Conservation (phyloP, 345 rosid species). For the Salix arbutifolia region DNA sequence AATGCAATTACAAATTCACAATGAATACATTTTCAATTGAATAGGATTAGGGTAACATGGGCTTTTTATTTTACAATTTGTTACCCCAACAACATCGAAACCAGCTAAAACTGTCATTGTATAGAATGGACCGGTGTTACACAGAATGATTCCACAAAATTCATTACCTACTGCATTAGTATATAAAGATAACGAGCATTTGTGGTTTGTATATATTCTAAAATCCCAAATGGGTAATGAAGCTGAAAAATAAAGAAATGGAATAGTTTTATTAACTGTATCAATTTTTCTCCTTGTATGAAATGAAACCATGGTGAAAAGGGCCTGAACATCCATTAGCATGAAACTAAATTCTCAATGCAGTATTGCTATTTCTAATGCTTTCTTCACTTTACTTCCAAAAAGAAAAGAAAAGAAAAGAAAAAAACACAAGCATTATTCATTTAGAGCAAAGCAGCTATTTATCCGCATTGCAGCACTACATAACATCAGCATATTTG, state of each 20-base stretch:
- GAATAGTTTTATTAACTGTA: neutral
- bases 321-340: neutral
- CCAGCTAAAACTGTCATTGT: neutral
- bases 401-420: too few relatives aligned
- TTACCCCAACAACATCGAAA: neutral
- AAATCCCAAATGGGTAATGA: neutral
- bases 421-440: too few relatives aligned
- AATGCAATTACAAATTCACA: too few relatives aligned
- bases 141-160: neutral
- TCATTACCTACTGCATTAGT: neutral
- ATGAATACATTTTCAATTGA: too few relatives aligned
- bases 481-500: too few relatives aligned
- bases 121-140: neutral
- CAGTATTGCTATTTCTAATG: too few relatives aligned
- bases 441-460: too few relatives aligned
- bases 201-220: neutral
- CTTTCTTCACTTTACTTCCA: neutral
- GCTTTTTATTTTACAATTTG: neutral
- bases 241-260: neutral
- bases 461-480: too few relatives aligned
- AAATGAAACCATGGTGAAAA: neutral
- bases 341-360: neutral
- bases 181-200: neutral
- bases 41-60: neutral
- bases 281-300: neutral